Evolutionary conservation across 208 protist genomes (phyloP), one percentile per base, ranked within the genome.

Genomic region (Leptomonas pyrrhocoris): DNA sequence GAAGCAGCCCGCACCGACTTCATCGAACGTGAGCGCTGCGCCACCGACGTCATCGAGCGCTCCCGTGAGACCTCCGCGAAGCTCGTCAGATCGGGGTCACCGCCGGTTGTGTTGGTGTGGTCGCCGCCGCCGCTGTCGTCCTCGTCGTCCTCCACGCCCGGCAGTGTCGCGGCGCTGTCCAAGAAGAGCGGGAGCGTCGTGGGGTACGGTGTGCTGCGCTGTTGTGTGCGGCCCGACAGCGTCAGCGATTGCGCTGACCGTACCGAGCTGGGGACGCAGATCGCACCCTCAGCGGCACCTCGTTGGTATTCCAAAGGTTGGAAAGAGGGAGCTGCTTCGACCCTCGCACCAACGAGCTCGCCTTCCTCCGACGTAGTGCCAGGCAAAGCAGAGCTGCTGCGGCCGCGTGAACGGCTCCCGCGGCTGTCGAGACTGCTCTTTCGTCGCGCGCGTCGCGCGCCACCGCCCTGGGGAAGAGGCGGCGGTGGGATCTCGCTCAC

Each of bases 11-110:
- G 64, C n/a, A 27, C 48, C 30, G 34, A 48, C 60, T 55, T 58
- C 45, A 31, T 40, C 9, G 70, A 75, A 0, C 70, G 70, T 5
- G 70, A 75, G 18, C 34, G 70, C 54, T 69, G 70, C 51, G 48
- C 38, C 30, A 68, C 70, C 21, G 70, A 75, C 54, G 50, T 63
- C 51, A 64, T 46, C 31, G 70, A 75, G 40, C 45, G 53, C 69
- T 74, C 69, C 15, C 36, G 60, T 18, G 30, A 55, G 18, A 62
- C 42, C 21, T 75, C 70, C 16, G 25, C 54, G 25, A 63, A 40
- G 46, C 61, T 57, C 1, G 45, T 18, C 36, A 23, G 1, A 18
- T 66, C 59, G 36, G 23, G 12, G 58, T 48, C 25, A 19, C 27
- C 27, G 58, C 31, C 54, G 31, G 19, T 45, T 9, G 28, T 66